Evolutionary conservation across 2,329 filamentous ascomycete genomes (phyloP).

Genomic region (Exophiala spinifera): DNA sequence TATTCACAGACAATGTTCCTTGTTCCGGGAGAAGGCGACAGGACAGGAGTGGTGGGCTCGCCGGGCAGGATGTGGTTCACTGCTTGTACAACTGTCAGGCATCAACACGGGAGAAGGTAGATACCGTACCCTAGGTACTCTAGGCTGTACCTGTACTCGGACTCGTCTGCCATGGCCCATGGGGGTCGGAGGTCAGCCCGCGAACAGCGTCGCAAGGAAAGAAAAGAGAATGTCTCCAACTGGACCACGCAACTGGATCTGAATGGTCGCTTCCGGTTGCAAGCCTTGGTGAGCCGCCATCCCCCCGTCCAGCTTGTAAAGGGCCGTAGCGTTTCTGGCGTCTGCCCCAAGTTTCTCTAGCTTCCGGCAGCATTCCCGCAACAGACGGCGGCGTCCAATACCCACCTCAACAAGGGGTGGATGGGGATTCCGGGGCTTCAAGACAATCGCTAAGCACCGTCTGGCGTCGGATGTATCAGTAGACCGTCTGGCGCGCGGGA

Average conservation of each 20-base stretch:
- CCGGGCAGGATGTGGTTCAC: not conserved
- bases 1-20: not conserved
- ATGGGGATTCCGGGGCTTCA: not conserved
- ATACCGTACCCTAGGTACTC: too few relatives aligned
- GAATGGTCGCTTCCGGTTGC: slow-evolving; percentile 7
- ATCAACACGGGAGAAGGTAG: too few relatives aligned
- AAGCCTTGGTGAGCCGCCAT: not conserved
- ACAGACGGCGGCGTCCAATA: slow-evolving; percentile 4
- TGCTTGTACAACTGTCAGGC: not conserved
- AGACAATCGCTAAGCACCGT: slow-evolving; percentile 3
- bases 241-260: not conserved
- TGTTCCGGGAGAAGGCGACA: too few relatives aligned
- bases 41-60: not conserved
- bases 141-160: too few relatives aligned
- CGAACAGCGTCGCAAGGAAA: not conserved
- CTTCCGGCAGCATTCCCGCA: slow-evolving; percentile 8
- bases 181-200: not conserved
- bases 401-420: not conserved
- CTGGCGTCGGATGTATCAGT: not conserved
- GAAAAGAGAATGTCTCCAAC: not conserved
- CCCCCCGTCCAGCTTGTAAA: slow-evolving; percentile 6
- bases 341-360: too few relatives aligned
- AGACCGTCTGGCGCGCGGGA: slow-evolving; percentile 2
- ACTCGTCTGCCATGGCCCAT: too few relatives aligned
- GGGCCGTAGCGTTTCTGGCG: slow-evolving; percentile 7